Conservation (phyloP, 495 filamentous ascomycete genomes). For the Aspergillus heteromorphus region DNA sequence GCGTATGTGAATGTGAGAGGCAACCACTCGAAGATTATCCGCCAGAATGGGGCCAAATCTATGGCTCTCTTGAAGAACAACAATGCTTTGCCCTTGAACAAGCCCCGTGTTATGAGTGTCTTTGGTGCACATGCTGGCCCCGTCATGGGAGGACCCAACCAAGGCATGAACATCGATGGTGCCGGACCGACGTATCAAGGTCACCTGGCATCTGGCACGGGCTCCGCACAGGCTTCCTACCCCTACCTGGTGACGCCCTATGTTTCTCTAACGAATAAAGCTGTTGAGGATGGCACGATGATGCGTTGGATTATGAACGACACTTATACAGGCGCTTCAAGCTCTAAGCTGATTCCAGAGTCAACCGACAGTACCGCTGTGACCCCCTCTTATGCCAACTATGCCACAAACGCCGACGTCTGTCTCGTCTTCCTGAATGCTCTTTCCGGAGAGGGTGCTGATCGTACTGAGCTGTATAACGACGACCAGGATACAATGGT, state of each 20-base stretch:
- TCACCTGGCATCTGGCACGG: slow-evolving; percentile 16
- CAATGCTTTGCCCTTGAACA: slow-evolving; percentile 46
- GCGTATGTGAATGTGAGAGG: slow-evolving; percentile 56
- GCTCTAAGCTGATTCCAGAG: slow-evolving; percentile 10
- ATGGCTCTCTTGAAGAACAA: slow-evolving; percentile 59
- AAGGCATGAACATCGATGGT: slow-evolving; percentile 26
- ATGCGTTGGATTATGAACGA: slow-evolving; percentile 36
- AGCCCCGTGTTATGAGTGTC: slow-evolving; percentile 48
- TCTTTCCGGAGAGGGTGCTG: slow-evolving; percentile 52
- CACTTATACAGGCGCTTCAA: slow-evolving; percentile 30
- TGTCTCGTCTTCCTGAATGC: slow-evolving; percentile 56
- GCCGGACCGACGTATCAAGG: slow-evolving; percentile 38
- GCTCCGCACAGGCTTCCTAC: slow-evolving; percentile 30
- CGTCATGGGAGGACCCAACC: slow-evolving; percentile 61
- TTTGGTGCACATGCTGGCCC: slow-evolving; percentile 59
- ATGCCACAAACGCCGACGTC: slow-evolving; percentile 54
- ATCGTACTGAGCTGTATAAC: slow-evolving; percentile 48
- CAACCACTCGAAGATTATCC: slow-evolving; percentile 46
- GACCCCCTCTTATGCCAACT: slow-evolving; percentile 10
- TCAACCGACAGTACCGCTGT: slow-evolving; percentile 13
- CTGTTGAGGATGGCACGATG: slow-evolving; percentile 48
- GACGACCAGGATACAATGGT: slow-evolving; percentile 49
- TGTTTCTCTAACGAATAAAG: slow-evolving; percentile 50
- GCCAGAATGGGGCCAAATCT: slow-evolving; percentile 49
- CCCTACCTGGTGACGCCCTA: slow-evolving; percentile 52